Base-by-base conservation (phyloP, 139 green algal genomes). In the Chlamydomonas sphaeroides region DNA sequence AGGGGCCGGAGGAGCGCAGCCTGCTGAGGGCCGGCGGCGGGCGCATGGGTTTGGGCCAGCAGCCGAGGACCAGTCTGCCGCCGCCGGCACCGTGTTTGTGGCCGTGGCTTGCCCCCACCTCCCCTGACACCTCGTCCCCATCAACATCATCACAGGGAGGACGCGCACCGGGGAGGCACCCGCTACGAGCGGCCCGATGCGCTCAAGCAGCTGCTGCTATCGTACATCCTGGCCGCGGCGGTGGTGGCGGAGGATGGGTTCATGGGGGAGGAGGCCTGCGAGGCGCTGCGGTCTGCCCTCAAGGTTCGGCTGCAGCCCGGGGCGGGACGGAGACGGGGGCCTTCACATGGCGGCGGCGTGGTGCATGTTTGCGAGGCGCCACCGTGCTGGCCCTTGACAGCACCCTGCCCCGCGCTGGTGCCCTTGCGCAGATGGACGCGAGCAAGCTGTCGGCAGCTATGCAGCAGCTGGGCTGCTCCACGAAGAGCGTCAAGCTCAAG, bases 181-280 rank as follows among this genome's bases (percentile, higher is more conserved):
- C 61, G 73, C 35, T 90, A 83, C 42, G 56, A 75, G 30, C 86
- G 80, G 18, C 33, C 82, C 11, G 62, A 69, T 41, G 41, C 59
- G 11, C 76, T 83, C 49, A 36, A 39, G 33, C 21, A 63, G 33
- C 62, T 90, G 76, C 41, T 85, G 68, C 42, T 86, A 63, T 57
- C 72, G 68, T 83, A 87, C 57, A 42, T 83, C 49, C 62, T 90
- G 62, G 80, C 85, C 18, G 65, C 80, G 28, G 86, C 80, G 30
- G 51, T 90, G 49, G 80, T 85, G 8, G 69, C 59, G 26, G 86
- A 90, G 69, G 80, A 78, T 38, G 85, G 81, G 49, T n/a, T 32
- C 49, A 61, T 87, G 75, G 68, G 76, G 28, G 33, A 39, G 35
- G 49, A 71, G 30, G 41, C 79, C 56, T 85, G 85, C 65, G 76